Percentiles rank a stretch among this genome's conserved stretches.
Conservation (phyloP, 371 early-diverging fungal genomes). For the Synchytrium microbalum region DNA sequence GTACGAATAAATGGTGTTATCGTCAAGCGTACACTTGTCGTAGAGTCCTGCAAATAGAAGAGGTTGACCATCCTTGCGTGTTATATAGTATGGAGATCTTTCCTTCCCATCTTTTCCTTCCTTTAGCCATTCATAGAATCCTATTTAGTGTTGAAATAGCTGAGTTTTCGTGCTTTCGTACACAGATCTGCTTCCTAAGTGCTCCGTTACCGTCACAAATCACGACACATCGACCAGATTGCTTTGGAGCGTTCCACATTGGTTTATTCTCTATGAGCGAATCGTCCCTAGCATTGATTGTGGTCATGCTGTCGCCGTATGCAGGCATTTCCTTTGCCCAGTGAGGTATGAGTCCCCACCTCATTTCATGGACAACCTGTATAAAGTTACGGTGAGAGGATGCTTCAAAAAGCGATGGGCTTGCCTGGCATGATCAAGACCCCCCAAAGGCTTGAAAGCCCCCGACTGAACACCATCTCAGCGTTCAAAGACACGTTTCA, state of each 20-base stretch:
- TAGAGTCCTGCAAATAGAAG: background rate
- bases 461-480: no score
- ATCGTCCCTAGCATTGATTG: constrained; percentile 63
- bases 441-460: no score
- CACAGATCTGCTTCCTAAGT: background rate
- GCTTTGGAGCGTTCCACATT: constrained; percentile 50
- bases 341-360: constrained; percentile 12
- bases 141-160: constrained; percentile 12
- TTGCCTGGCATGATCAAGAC: no score
- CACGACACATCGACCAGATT: constrained; percentile 55
- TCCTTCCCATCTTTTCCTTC: constrained; percentile 32
- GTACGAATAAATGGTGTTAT: background rate
- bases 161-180: constrained; percentile 1
- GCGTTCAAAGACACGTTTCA: no score
- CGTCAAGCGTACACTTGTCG: background rate
- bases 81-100: constrained; percentile 50
- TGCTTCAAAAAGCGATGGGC: no score
- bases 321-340: constrained; percentile 12
- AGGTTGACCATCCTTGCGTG: constrained; percentile 41
- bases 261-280: constrained; percentile 38
- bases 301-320: constrained; percentile 35
- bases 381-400: no score
- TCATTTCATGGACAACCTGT: constrained; percentile 4
- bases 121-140: constrained; percentile 68
- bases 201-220: constrained; percentile 48